These are phyloP conservation scores for Ramaria sp. DNA, from an alignment of 768 basidiomycete species.

Conservation along the genomic window DNA sequence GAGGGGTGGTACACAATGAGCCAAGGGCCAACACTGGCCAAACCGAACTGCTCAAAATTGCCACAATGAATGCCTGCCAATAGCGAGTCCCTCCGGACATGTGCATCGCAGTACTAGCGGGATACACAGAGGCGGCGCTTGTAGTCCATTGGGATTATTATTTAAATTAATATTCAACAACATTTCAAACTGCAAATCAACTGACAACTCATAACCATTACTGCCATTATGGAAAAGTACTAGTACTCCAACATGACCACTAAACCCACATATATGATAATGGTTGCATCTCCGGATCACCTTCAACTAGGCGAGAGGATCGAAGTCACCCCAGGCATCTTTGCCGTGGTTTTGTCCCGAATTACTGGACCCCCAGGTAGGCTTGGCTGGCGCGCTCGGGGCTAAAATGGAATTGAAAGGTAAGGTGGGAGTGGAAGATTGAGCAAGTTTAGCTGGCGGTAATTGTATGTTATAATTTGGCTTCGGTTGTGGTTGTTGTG, in stretches of 20 bases:
- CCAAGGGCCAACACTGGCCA: slow-evolving; percentile 1
- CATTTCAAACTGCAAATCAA: too few species aligned
- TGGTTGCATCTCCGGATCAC: neutral
- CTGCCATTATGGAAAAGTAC: too few species aligned
- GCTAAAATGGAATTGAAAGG: slow-evolving; percentile 15
- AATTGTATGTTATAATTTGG: slow-evolving; percentile 47
- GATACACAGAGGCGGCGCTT: too few species aligned
- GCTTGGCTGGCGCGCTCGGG: slow-evolving; percentile 44
- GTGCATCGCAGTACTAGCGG: neutral
- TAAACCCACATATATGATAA: neutral
- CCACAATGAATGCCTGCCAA: neutral
- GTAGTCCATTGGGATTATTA: too few species aligned
- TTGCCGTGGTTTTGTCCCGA: slow-evolving; percentile 41
- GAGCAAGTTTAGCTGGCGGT: slow-evolving; percentile 13
- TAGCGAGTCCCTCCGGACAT: neutral
- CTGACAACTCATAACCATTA: too few species aligned
- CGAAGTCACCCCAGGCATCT: slow-evolving; percentile 74
- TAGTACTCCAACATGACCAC: too few species aligned
- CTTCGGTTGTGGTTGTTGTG: slow-evolving; percentile 14
- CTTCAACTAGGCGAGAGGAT: slow-evolving; percentile 41
- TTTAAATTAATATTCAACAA: too few species aligned
- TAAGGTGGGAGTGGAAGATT: slow-evolving; percentile 17
- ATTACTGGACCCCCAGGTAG: slow-evolving; percentile 27
- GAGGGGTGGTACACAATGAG: slow-evolving; percentile 4
- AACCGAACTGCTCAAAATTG: neutral